These are phyloP conservation scores for Tolypocladium tropicale DNA, from an alignment of 2,329 filamentous ascomycete genomes.

Conservation along the genomic window DNA sequence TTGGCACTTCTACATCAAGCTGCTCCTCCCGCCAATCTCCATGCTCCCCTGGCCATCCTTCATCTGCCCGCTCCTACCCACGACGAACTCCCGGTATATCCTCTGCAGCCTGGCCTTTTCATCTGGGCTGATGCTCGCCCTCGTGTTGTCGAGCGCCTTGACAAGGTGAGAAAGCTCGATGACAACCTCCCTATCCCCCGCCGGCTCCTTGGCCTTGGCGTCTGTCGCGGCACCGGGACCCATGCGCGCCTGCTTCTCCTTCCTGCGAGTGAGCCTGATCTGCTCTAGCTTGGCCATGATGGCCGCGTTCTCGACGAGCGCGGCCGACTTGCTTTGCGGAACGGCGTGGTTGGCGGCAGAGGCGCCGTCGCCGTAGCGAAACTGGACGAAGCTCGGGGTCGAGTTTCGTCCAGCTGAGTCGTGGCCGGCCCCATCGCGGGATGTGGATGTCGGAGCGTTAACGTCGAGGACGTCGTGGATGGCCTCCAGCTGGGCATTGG, in stretches of 20 bases:
- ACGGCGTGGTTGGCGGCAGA: conserved; percentile 27
- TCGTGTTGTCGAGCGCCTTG: conserved; percentile 64
- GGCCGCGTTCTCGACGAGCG: conserved; percentile 64
- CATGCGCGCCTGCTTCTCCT: conserved; percentile 22
- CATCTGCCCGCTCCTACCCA: conserved; percentile 90
- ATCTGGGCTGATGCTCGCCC: conserved; percentile 70
- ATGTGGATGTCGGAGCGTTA: conserved; percentile 35
- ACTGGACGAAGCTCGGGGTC: conserved; percentile 61
- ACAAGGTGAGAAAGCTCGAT: conserved; percentile 79
- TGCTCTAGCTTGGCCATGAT: conserved; percentile 75
- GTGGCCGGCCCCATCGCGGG: conserved; percentile 23
- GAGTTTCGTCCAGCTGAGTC: conserved; percentile 17
- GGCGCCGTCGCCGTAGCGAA: conserved; percentile 62
- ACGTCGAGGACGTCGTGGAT: conserved; percentile 78
- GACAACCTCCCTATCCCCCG: conserved; percentile 55
- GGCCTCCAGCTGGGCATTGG: conserved; percentile 92
- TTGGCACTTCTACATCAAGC: conserved; percentile 62
- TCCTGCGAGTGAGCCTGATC: conserved; percentile 60
- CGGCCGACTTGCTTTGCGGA: conserved; percentile 39
- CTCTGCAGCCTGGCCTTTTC: conserved; percentile 64
- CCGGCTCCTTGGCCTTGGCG: conserved; percentile 16
- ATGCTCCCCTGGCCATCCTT: conserved; percentile 82
- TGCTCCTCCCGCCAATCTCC: conserved; percentile 86
- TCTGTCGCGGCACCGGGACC: conserved; percentile 9
- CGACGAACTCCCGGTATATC: conserved; percentile 90